Evolutionary conservation across 495 filamentous ascomycete genomes (phyloP), one percentile per base, ranked within the genome.

Genomic region (Rusavskia elegans): DNA sequence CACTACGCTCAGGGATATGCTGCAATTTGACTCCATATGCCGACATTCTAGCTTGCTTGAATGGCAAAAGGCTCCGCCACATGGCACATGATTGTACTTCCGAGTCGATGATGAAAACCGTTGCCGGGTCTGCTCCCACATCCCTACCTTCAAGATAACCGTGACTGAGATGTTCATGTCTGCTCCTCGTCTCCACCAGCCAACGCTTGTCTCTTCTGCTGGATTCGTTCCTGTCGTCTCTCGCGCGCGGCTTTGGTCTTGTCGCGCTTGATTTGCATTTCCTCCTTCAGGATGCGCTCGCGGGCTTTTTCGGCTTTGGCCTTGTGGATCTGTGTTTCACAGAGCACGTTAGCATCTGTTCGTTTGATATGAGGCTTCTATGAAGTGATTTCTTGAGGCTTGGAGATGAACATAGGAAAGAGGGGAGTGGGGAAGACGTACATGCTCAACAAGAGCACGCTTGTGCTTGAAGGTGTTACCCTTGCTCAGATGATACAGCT

Each of bases 391-490:
- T 45, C 23, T 29, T n/a, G 7, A 35, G 29, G 39, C 14, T 14
- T 16, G 17, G 37, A 7, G 10, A 19, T 17, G 20, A 19, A 30
- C 49, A 25, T 49, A 0, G 51, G 0, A 38, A 4, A 13, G n/a
- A 21, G 9, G 20, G 19, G 29, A 52, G 20, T 27, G 39, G n/a
- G 13, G 23, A 53, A 21, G 51, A 88, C 92, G 67, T 87, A 98
- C 92, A 77, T 98, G 92, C 78, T 99, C 92, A 68, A 99, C 87
- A 61, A 99, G 82, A 58, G 87, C 92, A 67, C 92, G 84, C 87
- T 95, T 99, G 84, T 99, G 92, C 88, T 99, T 99, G 84, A 99
- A 99, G 69, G 92, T 90, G 82, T 99, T 99, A 94, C 92, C 92
- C 89, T 99, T 99, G 83, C 83, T 85, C 64, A 94, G 75, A 72